These are phyloP conservation scores for Croton setiger DNA, from an alignment of 441 rosid genomes.

Conservation along the genomic window DNA sequence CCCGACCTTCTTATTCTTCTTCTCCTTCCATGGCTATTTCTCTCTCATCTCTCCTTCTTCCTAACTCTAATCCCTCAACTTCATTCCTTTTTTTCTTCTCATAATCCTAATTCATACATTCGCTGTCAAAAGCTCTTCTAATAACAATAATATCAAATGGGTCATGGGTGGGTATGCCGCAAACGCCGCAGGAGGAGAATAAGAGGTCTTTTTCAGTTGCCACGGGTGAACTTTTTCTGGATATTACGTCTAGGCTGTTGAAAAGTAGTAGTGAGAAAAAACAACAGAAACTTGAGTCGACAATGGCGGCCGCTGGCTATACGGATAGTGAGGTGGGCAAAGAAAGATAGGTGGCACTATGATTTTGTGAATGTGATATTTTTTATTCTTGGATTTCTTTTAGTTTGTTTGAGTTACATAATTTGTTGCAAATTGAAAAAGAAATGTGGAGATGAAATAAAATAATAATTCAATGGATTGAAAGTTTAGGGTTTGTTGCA, in stretches of 20 bases:
- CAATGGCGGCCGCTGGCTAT: too few species aligned
- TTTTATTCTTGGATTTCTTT: too few species aligned
- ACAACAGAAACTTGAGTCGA: too few species aligned
- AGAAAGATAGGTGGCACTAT: too few species aligned
- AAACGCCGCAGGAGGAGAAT: constrained; percentile 30
- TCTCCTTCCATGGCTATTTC: constrained; percentile 24
- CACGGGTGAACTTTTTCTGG: constrained; percentile 71
- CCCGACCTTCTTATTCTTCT: background rate
- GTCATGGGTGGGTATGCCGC: too few species aligned
- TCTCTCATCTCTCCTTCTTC: constrained; percentile 35
- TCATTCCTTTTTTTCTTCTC: constrained; percentile 16
- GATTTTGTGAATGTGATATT: too few species aligned
- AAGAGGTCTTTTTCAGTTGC: constrained; percentile 57
- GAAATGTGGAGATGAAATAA: too few species aligned
- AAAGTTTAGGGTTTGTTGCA: too few species aligned
- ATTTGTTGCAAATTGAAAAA: too few species aligned
- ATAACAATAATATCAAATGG: constrained; percentile 19
- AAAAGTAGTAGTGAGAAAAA: constrained; percentile 15
- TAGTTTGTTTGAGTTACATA: too few species aligned
- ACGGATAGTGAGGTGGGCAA: too few species aligned
- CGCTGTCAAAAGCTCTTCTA: constrained; percentile 12
- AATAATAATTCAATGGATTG: too few species aligned
- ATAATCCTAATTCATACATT: constrained; percentile 11
- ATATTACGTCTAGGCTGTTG: constrained; percentile 58
- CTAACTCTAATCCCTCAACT: constrained; percentile 30